A percentile compares a stretch with the other conserved stretches of the same genome.
Conservation (phyloP, 768 basidiomycete species). For the Mycena floridula region DNA sequence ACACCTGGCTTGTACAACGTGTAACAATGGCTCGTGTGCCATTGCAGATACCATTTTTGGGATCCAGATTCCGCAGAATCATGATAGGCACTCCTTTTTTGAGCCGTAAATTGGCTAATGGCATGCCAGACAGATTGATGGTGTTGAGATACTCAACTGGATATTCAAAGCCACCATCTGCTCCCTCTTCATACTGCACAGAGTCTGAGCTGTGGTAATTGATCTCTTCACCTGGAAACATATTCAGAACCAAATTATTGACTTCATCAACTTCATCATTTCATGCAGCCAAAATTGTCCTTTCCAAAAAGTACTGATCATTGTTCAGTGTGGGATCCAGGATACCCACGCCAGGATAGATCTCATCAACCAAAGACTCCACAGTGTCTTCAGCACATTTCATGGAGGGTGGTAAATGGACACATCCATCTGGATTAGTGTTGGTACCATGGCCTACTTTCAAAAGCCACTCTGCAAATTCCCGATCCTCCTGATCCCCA, state of each 20-base stretch:
- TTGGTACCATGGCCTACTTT: slow-evolving; percentile 29
- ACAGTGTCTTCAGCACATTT: slow-evolving; percentile 16
- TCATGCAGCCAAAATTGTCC: slow-evolving; percentile 21
- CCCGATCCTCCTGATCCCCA: slow-evolving; percentile 13
- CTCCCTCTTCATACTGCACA: slow-evolving; percentile 12
- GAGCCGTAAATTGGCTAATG: slow-evolving; percentile 13
- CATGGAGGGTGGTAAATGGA: too few relatives aligned
- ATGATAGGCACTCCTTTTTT: slow-evolving; percentile 21
- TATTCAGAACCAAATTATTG: slow-evolving; percentile 9
- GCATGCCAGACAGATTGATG: slow-evolving; percentile 23
- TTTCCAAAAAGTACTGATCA: slow-evolving; percentile 20
- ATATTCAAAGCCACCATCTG: too few relatives aligned
- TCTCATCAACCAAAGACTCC: slow-evolving; percentile 12
- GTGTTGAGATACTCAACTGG: slow-evolving; percentile 24
- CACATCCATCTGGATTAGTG: too few relatives aligned
- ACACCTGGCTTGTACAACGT: slow-evolving; percentile 18
- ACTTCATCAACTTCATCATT: slow-evolving; percentile 25
- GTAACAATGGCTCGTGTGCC: slow-evolving; percentile 19
- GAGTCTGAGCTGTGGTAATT: slow-evolving; percentile 10
- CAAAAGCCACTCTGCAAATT: slow-evolving; percentile 31
- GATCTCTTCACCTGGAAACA: slow-evolving; percentile 5
- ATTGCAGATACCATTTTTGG: neutral
- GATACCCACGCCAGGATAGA: slow-evolving; percentile 18
- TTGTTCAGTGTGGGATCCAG: slow-evolving; percentile 17
- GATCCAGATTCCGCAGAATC: neutral